Evolutionary conservation across 768 basidiomycete genomes (phyloP), one percentile per base, ranked within the genome.

Genomic region (Ramaria sp.): DNA sequence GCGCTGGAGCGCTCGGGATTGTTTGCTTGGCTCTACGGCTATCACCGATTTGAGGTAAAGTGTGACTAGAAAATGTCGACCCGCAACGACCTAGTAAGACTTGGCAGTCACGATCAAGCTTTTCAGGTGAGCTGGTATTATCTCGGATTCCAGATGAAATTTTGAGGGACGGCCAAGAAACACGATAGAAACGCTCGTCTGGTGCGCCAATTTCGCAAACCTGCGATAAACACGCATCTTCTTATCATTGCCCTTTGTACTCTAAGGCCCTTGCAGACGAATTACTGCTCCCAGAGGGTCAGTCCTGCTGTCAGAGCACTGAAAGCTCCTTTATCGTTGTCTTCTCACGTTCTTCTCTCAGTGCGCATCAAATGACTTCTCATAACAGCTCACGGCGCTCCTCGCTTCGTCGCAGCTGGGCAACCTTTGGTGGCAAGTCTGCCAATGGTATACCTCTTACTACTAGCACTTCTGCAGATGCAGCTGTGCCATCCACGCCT

Each of bases 331-430:
- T 18, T 44, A 7, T 9, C 16, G 13, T 16, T 15, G 36, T 15
- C 13, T 15, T 39, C 38, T 39, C 18, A 39, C 18, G 16, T 15
- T 15, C 5, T 15, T 22, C 22, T 47, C 16, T 6, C 44, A 47
- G 44, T 49, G 30, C 32, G 27, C 48, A 15, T 36, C 12, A 18
- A 5, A 50, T 50, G 48, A 34, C 20, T 36, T 32, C 53, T 20
- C 53, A 34, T 32, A 16, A 15, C n/a, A 1, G 13, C 10, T 55
- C 53, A 1, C 53, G 53, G 13, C 53, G 53, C 43, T 55, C 53
- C 20, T 54, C 52, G 44, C 15, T 53, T 44, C 51, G 51, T 20
- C 44, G 30, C n/a, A 55, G 44, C 18, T 55, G 53, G 53, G 52
- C 52, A 9, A 15, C 52, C 9, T 34, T 55, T 5, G 43, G 34